Evolutionary conservation across 1,284 basidiomycete genomes (phyloP), one percentile per base, ranked within the genome.

Genomic region (Cystobasidium pallidum): DNA sequence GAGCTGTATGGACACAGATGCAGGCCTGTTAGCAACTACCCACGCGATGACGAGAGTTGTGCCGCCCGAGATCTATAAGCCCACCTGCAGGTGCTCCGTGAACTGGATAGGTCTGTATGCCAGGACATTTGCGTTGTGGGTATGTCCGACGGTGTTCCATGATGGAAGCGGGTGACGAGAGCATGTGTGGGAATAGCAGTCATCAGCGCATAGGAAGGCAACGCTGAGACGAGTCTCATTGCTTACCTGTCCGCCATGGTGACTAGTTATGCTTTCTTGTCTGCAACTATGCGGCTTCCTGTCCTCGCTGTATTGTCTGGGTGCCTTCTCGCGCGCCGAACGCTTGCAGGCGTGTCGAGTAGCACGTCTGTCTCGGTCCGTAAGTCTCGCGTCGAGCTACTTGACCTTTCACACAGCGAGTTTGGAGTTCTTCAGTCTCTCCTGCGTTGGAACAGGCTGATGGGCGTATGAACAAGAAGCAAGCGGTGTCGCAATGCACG

Each of bases 1-100:
- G 80, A 99, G 90, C 85, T 99, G 92, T 21, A 19, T n/a, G 19
- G 47, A 55, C 34, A 52, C 24, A 52, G 24, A 49, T 45, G 66
- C 15, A 34, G 36, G 43, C 3, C 30, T 21, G 59, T 62, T 59
- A 70, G 57, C 21, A 63, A 15, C 26, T 34, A n/a, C 8, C 30
- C 4, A 30, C 24, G n/a, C n/a, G n/a, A n/a, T 17, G 21, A 47
- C 32, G 1, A 13, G 30, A n/a, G 19, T 34, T 45, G 19, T 21
- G n/a, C 11, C 30, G 19, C 15, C 0, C n/a, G n/a, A n/a, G 3
- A 21, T 4, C 11, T 2, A 28, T 32, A 21, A 32, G 51, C 68
- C 39, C 36, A 71, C 68, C 68, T 71, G 68, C 34, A 71, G 52
- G 61, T 71, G 68, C 72, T 68, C 72, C 19, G 72, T 73, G 66